Percentiles rank a stretch among this genome's conserved stretches.
Conservation (phyloP, 2,329 filamentous ascomycete species). For the Calcarisporium arbuscula region DNA sequence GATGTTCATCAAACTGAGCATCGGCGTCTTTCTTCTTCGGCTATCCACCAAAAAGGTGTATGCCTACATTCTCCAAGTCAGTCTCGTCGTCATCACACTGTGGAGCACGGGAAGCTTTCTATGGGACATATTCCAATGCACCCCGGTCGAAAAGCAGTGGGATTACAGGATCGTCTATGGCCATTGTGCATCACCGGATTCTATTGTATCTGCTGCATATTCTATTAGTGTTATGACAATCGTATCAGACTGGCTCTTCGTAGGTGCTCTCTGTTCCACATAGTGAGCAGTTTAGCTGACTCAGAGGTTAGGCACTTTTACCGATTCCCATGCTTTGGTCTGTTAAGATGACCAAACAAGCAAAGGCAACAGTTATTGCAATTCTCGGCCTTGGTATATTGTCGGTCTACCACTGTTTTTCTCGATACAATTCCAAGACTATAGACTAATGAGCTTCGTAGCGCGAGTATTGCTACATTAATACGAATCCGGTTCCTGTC, state of each 20-base stretch:
- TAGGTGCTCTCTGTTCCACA: slow-evolving; percentile 16
- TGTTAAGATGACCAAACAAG: slow-evolving; percentile 45
- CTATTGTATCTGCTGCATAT: slow-evolving; percentile 43
- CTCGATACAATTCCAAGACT: not conserved
- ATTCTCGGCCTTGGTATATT: slow-evolving; percentile 46
- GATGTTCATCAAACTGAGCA: slow-evolving; percentile 52
- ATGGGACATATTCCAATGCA: slow-evolving; percentile 47
- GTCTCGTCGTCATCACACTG: slow-evolving; percentile 38
- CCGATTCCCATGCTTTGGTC: slow-evolving; percentile 50
- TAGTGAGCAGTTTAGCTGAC: slow-evolving; percentile 1
- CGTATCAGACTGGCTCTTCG: slow-evolving; percentile 48
- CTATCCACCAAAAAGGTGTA: slow-evolving; percentile 40
- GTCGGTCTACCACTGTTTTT: slow-evolving; percentile 28
- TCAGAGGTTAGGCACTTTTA: slow-evolving; percentile 36
- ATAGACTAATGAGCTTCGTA: slow-evolving; percentile 8
- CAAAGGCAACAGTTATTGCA: slow-evolving; percentile 44
- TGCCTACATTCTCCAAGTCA: slow-evolving; percentile 39
- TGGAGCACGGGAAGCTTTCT: slow-evolving; percentile 44
- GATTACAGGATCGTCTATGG: slow-evolving; percentile 39
- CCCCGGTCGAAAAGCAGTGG: slow-evolving; percentile 45
- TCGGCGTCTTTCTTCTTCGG: slow-evolving; percentile 45
- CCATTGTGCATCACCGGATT: slow-evolving; percentile 35
- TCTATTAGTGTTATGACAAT: slow-evolving; percentile 46
- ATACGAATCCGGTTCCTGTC: slow-evolving; percentile 43
- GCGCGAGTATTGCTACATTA: slow-evolving; percentile 48